Evolutionary conservation across 192 early-diverging fungal species (phyloP).

Genomic region (Umbelopsis sp.): DNA sequence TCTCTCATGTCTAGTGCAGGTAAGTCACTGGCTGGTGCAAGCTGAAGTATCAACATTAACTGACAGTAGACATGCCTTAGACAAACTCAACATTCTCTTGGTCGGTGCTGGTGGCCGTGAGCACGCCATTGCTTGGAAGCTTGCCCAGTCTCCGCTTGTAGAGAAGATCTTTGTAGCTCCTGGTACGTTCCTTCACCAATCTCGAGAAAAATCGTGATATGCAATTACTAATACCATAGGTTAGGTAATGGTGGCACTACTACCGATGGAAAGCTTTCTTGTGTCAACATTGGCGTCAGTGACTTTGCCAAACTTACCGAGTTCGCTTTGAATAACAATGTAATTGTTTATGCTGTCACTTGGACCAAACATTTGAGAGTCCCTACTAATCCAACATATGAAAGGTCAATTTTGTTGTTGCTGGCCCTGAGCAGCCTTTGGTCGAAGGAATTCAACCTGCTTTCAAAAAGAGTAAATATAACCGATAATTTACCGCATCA

Average conservation of each 20-base stretch:
- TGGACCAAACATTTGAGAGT: background rate
- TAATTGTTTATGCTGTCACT: constrained; percentile 25
- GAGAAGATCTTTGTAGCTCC: constrained; percentile 89
- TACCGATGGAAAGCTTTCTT: constrained; percentile 72
- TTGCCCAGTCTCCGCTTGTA: constrained; percentile 78
- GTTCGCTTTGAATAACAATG: constrained; percentile 79
- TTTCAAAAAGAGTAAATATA: constrained; percentile 75
- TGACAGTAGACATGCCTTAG: constrained; percentile 15
- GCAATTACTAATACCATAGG: background rate
- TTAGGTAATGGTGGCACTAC: constrained; percentile 95
- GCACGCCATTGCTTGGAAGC: constrained; percentile 92
- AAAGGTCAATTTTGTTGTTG: constrained; percentile 81
- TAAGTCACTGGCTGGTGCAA: background rate
- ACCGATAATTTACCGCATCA: constrained; percentile 31
- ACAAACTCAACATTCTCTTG: constrained; percentile 75
- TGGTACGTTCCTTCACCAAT: constrained; percentile 49
- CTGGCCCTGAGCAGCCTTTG: constrained; percentile 96
- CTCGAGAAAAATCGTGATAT: constrained; percentile 2
- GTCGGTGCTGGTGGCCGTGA: constrained; percentile 96
- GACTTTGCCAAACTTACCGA: constrained; percentile 77
- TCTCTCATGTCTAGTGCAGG: constrained; percentile 10
- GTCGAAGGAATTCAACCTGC: constrained; percentile 85
- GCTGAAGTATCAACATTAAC: background rate
- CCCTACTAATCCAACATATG: background rate
- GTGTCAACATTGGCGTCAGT: constrained; percentile 71